These are phyloP conservation scores for Collybia nuda DNA, from an alignment of 768 basidiomycete species.

Conservation along the genomic window DNA sequence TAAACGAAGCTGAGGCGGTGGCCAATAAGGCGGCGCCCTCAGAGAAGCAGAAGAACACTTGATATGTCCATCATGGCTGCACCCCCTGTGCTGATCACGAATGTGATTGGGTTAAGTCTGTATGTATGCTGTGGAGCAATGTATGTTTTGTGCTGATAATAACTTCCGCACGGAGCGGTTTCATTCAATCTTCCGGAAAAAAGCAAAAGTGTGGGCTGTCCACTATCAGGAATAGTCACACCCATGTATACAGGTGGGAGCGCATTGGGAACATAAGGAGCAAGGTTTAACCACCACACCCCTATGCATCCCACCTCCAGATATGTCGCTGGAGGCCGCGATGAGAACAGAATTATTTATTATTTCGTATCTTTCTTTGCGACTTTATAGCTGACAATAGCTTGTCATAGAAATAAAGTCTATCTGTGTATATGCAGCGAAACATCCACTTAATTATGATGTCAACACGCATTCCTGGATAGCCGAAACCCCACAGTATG, in stretches of 20 bases:
- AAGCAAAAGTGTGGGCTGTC: neutral
- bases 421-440: no score
- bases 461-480: no score
- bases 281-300: neutral
- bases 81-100: neutral
- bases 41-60: conserved; percentile 6
- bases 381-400: no score
- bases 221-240: neutral
- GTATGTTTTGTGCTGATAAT: no score
- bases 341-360: no score
- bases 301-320: no score
- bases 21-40: conserved; percentile 4
- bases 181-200: neutral
- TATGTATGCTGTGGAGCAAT: conserved; percentile 3
- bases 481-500: no score
- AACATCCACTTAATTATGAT: no score
- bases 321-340: no score
- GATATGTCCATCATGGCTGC: neutral
- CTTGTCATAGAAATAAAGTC: no score
- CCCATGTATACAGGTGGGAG: neutral
- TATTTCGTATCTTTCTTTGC: no score
- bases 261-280: neutral
- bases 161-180: no score
- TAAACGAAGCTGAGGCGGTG: conserved; percentile 8
- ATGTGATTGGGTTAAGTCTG: neutral